Evolutionary conservation across 148 eudicot genomes (phyloP).

Genomic region (Chenopodium berlandieri): DNA sequence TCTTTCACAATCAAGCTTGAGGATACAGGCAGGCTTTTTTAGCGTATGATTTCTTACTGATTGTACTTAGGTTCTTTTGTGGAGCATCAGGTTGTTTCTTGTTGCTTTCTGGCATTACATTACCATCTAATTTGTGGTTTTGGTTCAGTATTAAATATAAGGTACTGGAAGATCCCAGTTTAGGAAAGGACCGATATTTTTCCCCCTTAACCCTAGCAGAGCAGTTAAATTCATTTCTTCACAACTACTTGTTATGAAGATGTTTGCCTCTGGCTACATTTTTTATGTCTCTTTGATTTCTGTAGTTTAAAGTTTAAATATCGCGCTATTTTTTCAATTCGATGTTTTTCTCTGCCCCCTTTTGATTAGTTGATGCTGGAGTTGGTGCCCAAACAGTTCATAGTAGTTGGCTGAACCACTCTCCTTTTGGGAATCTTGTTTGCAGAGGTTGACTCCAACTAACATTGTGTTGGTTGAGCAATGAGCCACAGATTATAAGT

Average conservation of each 20-base stretch:
- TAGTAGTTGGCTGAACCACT: slow-evolving; percentile 18
- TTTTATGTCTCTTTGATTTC: slow-evolving; percentile 3
- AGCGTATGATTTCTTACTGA: slow-evolving; percentile 30
- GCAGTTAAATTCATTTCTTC: slow-evolving; percentile 25
- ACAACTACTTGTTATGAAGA: slow-evolving; percentile 30
- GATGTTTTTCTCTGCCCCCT: neutral
- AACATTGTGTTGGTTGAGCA: neutral
- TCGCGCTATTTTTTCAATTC: neutral
- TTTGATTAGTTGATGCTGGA: neutral
- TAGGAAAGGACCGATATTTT: slow-evolving; percentile 18
- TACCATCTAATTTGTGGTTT: slow-evolving; percentile 39
- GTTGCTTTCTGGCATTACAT: slow-evolving; percentile 30
- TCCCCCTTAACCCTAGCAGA: slow-evolving; percentile 17
- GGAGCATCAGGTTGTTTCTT: slow-evolving; percentile 43
- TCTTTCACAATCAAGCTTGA: slow-evolving; percentile 37
- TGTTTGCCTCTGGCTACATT: slow-evolving; percentile 19
- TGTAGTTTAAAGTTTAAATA: slow-evolving; percentile 12
- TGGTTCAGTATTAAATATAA: slow-evolving; percentile 47
- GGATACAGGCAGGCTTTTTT: slow-evolving; percentile 44
- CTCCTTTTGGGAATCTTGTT: neutral
- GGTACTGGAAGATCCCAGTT: slow-evolving; percentile 39
- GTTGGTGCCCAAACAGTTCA: neutral
- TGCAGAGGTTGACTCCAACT: slow-evolving; percentile 16
- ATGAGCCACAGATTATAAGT: neutral
- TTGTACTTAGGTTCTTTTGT: slow-evolving; percentile 34